Percentiles rank a stretch among this genome's conserved stretches.
Conservation (phyloP, 176 grass and related monocot genomes). For the Phragmites australis region DNA sequence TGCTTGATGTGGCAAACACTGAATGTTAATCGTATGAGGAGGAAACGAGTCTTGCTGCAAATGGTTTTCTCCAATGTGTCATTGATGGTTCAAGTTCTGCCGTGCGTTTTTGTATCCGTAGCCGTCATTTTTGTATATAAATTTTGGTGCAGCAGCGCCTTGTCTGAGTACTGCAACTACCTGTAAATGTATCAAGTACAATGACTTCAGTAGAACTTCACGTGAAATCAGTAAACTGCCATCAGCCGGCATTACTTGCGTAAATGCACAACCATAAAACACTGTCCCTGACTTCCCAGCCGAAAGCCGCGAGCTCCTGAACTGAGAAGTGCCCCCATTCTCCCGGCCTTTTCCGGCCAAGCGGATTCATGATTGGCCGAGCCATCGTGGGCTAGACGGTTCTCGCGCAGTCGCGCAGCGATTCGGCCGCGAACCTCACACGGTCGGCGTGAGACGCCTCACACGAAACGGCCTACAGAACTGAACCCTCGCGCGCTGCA, state of each 20-base stretch:
- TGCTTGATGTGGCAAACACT: not conserved
- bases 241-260: not conserved
- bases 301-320: not conserved
- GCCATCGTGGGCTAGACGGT: not conserved
- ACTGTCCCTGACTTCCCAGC: not conserved
- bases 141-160: not conserved
- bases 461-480: conserved; percentile 68
- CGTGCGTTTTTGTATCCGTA: not conserved
- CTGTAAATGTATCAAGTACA: not conserved
- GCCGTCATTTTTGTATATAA: not conserved
- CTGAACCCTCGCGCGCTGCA: conserved; percentile 39
- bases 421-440: conserved; percentile 23
- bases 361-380: not conserved
- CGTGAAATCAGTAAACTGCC: not conserved
- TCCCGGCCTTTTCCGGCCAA: not conserved
- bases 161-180: not conserved
- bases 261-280: not conserved
- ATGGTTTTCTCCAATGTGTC: not conserved
- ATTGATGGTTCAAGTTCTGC: not conserved
- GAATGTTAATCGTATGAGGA: not conserved
- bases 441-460: conserved; percentile 58
- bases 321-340: conserved; percentile 6
- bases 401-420: not conserved
- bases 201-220: not conserved
- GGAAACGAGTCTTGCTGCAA: not conserved